phyloP scores from a whole-genome alignment of 257 asterid genomes.

The Scutellaria barbata region DNA sequence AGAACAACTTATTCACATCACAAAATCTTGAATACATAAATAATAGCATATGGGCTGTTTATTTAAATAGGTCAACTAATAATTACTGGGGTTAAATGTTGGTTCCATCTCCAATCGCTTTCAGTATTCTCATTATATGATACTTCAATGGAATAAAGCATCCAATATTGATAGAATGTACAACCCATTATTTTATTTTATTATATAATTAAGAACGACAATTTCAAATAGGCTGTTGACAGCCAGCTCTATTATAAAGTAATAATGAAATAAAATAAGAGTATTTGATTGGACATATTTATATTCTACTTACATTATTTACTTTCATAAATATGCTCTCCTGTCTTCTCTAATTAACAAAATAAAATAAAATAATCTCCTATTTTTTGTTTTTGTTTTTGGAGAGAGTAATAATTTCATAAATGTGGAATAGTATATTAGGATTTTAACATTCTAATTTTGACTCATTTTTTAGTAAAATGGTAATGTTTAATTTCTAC shows the following conservation, averaged over 20 bases:
- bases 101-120: slow-evolving; percentile 18
- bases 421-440: background rate
- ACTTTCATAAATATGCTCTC: slow-evolving; percentile 3
- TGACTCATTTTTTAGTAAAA: background rate
- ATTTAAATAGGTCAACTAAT: too few relatives aligned
- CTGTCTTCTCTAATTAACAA: too few relatives aligned
- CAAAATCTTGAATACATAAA: background rate
- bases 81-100: background rate
- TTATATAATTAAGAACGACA: slow-evolving; percentile 35
- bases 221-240: slow-evolving; percentile 37
- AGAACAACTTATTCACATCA: too few relatives aligned
- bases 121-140: slow-evolving; percentile 9
- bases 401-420: too few relatives aligned
- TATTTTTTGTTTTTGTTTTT: too few relatives aligned
- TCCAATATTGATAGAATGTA: slow-evolving; percentile 19
- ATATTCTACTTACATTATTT: slow-evolving; percentile 4
- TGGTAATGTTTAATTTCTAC: background rate
- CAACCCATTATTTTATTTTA: background rate
- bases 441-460: slow-evolving; percentile 18
- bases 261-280: background rate
- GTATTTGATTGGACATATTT: slow-evolving; percentile 11
- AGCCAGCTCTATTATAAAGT: slow-evolving; percentile 23
- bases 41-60: background rate
- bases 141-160: slow-evolving; percentile 20
- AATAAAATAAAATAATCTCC: too few relatives aligned